These are phyloP conservation scores for Venturia asperata DNA, from an alignment of 2,329 filamentous ascomycete genomes.

Conservation along the genomic window DNA sequence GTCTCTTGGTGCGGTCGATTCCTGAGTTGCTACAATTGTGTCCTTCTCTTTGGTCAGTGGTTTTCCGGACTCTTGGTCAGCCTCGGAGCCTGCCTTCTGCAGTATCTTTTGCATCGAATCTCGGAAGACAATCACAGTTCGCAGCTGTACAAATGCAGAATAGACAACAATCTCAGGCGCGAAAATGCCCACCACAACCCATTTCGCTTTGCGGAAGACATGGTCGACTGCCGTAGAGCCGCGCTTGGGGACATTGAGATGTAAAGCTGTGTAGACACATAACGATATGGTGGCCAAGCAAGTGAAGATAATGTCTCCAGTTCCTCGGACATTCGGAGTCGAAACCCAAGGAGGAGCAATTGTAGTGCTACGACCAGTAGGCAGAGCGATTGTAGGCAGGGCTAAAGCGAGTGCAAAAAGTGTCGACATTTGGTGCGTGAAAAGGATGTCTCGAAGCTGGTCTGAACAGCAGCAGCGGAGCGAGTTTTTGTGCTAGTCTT, in stretches of 20 bases:
- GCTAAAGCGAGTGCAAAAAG: neutral
- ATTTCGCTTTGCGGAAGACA: conserved; percentile 20
- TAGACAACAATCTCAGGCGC: conserved; percentile 25
- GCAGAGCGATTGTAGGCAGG: neutral
- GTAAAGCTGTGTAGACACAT: conserved; percentile 27
- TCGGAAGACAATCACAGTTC: conserved; percentile 16
- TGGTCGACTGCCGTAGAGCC: conserved; percentile 1
- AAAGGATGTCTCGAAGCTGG: neutral
- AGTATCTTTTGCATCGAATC: neutral
- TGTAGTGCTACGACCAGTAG: neutral
- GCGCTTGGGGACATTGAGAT: conserved; percentile 24
- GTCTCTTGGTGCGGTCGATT: neutral
- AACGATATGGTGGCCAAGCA: conserved; percentile 26
- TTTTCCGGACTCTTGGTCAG: neutral
- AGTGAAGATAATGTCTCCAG: neutral
- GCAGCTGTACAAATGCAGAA: conserved; percentile 26
- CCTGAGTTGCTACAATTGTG: neutral
- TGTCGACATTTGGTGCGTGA: neutral
- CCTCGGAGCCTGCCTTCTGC: neutral
- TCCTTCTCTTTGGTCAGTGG: neutral
- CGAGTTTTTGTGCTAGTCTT: neutral
- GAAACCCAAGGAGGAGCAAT: neutral
- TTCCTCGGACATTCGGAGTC: neutral
- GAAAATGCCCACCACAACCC: conserved; percentile 25
- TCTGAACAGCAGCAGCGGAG: neutral